phyloP scores from a whole-genome alignment of 2,329 filamentous ascomycete species.

The Hirsutella rhossiliensis region DNA sequence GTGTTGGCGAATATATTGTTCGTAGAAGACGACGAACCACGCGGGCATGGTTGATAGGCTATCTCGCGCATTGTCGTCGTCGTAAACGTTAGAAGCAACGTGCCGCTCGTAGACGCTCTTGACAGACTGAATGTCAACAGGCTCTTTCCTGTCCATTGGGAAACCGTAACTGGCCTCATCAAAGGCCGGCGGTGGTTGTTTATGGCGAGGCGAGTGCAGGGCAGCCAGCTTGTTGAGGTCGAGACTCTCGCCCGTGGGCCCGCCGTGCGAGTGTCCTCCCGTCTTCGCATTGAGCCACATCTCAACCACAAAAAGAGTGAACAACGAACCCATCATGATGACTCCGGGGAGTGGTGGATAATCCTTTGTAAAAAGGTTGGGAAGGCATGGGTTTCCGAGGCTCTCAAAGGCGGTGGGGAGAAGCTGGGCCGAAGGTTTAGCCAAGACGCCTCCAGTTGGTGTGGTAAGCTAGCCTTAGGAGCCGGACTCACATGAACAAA shows the following conservation, averaged over 20 bases:
- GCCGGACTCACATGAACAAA: constrained; percentile 51
- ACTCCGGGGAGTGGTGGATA: constrained; percentile 52
- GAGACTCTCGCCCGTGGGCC: constrained; percentile 29
- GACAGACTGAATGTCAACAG: not conserved
- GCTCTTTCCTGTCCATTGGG: not conserved
- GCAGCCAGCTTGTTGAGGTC: not conserved
- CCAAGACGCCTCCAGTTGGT: too few species aligned
- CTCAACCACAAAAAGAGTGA: constrained; percentile 49
- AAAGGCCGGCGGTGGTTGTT: not conserved
- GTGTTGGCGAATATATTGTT: constrained; percentile 49
- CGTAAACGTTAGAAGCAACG: constrained; percentile 15
- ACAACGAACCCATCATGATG: constrained; percentile 53
- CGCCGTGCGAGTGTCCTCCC: constrained; percentile 46
- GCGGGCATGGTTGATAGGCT: constrained; percentile 36
- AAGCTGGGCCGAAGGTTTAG: constrained; percentile 22
- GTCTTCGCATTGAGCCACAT: constrained; percentile 49
- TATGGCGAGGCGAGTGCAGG: not conserved
- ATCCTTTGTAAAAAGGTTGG: constrained; percentile 44
- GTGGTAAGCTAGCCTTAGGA: fast-evolving
- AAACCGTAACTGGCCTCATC: not conserved
- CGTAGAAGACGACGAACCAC: constrained; percentile 52
- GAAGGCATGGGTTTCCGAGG: constrained; percentile 41
- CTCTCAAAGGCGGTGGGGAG: constrained; percentile 47
- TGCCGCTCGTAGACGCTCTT: not conserved
- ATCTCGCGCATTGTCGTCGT: constrained; percentile 15